A percentile compares a stretch with the other conserved stretches of the same genome.
Conservation (phyloP, 805 yeast species). For the Ogataea siamensis region DNA sequence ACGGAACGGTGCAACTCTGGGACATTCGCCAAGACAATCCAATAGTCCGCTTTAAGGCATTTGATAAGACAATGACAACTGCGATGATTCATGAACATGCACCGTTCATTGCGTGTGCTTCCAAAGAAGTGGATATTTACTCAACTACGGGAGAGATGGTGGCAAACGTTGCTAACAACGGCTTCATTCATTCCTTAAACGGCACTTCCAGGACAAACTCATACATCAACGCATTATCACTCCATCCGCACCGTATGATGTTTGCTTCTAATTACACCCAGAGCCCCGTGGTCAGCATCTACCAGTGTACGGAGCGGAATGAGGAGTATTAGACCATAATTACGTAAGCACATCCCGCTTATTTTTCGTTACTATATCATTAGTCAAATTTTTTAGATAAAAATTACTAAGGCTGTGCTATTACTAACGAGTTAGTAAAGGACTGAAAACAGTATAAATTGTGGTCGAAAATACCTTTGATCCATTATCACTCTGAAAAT, state of each 20-base stretch:
- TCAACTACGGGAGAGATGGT: constrained; percentile 79
- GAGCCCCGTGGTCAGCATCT: constrained; percentile 67
- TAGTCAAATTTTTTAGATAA: constrained; percentile 3
- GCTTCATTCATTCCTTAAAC: constrained; percentile 41
- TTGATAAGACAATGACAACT: constrained; percentile 53
- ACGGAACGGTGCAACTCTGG: constrained; percentile 86
- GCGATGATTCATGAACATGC: constrained; percentile 94
- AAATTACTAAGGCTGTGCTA: constrained; percentile 7
- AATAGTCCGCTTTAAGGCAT: constrained; percentile 60
- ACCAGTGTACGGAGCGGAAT: constrained; percentile 42
- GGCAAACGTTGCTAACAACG: constrained; percentile 46
- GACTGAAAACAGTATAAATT: neutral
- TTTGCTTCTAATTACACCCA: constrained; percentile 82
- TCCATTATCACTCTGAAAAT: constrained; percentile 7
- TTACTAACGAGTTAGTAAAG: constrained; percentile 9
- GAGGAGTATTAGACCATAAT: too few relatives aligned
- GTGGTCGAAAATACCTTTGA: neutral
- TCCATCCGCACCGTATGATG: constrained; percentile 96
- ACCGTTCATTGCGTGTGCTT: constrained; percentile 87
- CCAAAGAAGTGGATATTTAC: constrained; percentile 76
- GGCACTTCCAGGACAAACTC: constrained; percentile 44
- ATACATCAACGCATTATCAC: constrained; percentile 63
- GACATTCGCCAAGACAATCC: constrained; percentile 79
- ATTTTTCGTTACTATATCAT: constrained; percentile 1
- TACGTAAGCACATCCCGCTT: too few relatives aligned